phyloP scores from a whole-genome alignment of 352 stramenopile genomes.

The Pythium scleroteichum region DNA sequence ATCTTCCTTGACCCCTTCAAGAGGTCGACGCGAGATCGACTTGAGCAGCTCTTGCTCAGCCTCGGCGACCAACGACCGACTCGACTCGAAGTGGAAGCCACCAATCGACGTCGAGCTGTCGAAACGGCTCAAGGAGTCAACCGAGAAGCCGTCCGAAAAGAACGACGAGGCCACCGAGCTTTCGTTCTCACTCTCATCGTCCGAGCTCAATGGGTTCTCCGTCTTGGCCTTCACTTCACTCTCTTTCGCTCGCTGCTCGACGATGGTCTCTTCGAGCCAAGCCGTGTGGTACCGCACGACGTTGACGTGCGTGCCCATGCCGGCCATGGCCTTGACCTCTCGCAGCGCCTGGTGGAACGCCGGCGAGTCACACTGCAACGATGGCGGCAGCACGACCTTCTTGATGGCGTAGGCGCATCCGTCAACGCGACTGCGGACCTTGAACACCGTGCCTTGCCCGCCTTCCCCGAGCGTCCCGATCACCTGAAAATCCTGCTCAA shows the following conservation, averaged over 20 bases:
- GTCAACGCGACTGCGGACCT: conserved; percentile 73
- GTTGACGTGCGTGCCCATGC: conserved; percentile 66
- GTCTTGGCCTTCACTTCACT: conserved; percentile 15
- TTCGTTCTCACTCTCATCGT: conserved; percentile 9
- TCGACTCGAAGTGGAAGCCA: conserved; percentile 61
- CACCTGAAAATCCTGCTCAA: conserved; percentile 77
- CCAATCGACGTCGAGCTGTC: conserved; percentile 66
- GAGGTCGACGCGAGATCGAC: conserved; percentile 9
- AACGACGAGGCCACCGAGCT: conserved; percentile 42
- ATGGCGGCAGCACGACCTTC: conserved; percentile 58
- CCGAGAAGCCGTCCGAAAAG: conserved; percentile 56
- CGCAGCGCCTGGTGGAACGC: conserved; percentile 62
- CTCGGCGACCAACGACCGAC: conserved; percentile 36
- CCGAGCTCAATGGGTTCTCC: conserved; percentile 13
- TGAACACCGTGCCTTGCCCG: conserved; percentile 74
- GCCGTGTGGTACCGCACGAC: conserved; percentile 82
- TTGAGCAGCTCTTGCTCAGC: conserved; percentile 24
- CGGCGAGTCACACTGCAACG: conserved; percentile 39
- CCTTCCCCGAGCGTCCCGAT: conserved; percentile 62
- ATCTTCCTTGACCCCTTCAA: conserved; percentile 16
- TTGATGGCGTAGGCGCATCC: conserved; percentile 79
- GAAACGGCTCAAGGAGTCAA: conserved; percentile 44
- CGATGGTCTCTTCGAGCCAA: conserved; percentile 63
- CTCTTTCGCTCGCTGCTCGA: conserved; percentile 16
- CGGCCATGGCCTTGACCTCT: conserved; percentile 78